These are phyloP conservation scores for Tricholoma terreum DNA, from an alignment of 768 basidiomycete species.

Conservation along the genomic window DNA sequence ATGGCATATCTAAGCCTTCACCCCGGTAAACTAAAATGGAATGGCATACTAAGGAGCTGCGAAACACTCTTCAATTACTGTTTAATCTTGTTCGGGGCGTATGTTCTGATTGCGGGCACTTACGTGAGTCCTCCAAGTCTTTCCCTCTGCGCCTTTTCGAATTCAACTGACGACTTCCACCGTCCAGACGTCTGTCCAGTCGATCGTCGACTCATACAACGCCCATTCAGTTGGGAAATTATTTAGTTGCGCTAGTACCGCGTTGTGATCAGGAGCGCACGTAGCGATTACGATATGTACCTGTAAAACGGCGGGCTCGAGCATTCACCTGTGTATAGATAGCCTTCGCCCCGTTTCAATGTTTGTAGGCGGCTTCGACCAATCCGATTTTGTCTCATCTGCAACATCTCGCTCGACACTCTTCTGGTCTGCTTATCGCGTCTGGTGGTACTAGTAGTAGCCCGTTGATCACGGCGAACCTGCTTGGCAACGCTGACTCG, in stretches of 20 bases:
- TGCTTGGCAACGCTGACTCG: no score
- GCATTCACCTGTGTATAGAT: no score
- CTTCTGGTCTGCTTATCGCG: no score
- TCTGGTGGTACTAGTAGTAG: no score
- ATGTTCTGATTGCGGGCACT: conserved; percentile 36
- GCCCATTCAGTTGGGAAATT: conserved; percentile 25
- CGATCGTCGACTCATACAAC: conserved; percentile 32
- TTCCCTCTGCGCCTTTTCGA: background rate
- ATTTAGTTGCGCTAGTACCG: conserved; percentile 36
- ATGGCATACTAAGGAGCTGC: conserved; percentile 23
- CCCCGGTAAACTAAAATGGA: conserved; percentile 34
- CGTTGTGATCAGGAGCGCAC: conserved; percentile 3
- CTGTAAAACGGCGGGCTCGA: no score
- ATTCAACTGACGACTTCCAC: background rate
- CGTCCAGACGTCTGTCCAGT: conserved; percentile 31
- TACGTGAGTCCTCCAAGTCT: conserved; percentile 26
- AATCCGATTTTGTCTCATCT: no score
- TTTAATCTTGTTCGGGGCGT: conserved; percentile 35
- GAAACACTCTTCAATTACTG: conserved; percentile 39
- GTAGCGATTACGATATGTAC: no score
- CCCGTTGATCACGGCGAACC: no score
- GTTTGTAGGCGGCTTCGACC: no score
- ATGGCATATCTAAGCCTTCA: conserved; percentile 41
- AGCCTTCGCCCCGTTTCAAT: no score
- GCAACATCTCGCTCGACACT: no score